A percentile compares a stretch with the other conserved stretches of the same genome.
Conservation (phyloP, 1,284 basidiomycete genomes). For the Boletellus dicymbophilus region DNA sequence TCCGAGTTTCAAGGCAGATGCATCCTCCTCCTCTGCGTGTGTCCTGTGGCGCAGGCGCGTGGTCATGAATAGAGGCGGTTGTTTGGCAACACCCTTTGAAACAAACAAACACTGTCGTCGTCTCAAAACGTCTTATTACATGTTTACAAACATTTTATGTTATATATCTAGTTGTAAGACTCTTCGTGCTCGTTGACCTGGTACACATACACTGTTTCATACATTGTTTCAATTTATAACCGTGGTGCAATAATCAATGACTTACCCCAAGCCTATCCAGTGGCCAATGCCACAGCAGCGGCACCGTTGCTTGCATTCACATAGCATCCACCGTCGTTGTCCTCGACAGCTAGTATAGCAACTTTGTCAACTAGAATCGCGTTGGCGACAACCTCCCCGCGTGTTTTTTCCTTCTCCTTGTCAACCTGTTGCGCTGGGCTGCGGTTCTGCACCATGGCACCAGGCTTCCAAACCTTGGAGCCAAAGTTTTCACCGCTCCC, state of each 20-base stretch:
- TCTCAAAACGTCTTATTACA: conserved; percentile 29
- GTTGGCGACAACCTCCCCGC: conserved; percentile 35
- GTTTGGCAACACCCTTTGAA: conserved; percentile 32
- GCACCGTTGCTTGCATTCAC: conserved; percentile 17
- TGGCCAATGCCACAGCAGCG: conserved; percentile 25
- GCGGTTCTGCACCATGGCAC: conserved; percentile 10
- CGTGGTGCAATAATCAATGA: background rate
- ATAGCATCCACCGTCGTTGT: conserved; percentile 9
- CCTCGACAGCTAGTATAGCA: conserved; percentile 29
- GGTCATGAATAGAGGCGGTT: conserved; percentile 35
- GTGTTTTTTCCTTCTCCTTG: conserved; percentile 33
- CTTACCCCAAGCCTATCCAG: conserved; percentile 29
- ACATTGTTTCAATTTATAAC: conserved; percentile 6
- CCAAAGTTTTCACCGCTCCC: conserved; percentile 55
- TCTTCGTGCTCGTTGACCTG: conserved; percentile 18
- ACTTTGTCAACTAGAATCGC: conserved; percentile 38
- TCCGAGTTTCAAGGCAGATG: conserved; percentile 53
- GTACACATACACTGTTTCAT: conserved; percentile 13
- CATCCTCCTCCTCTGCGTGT: conserved; percentile 54
- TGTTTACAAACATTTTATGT: conserved; percentile 38
- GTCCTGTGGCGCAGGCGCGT: conserved; percentile 50
- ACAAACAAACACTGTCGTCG: conserved; percentile 31
- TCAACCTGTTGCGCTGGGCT: conserved; percentile 23
- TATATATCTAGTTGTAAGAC: conserved; percentile 35
- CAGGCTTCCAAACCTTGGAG: conserved; percentile 42